Percentiles rank a stretch among this genome's conserved stretches.
phyloP scores from a whole-genome alignment of 2,329 filamentous ascomycete species.

The Fusarium xyrophilum region DNA sequence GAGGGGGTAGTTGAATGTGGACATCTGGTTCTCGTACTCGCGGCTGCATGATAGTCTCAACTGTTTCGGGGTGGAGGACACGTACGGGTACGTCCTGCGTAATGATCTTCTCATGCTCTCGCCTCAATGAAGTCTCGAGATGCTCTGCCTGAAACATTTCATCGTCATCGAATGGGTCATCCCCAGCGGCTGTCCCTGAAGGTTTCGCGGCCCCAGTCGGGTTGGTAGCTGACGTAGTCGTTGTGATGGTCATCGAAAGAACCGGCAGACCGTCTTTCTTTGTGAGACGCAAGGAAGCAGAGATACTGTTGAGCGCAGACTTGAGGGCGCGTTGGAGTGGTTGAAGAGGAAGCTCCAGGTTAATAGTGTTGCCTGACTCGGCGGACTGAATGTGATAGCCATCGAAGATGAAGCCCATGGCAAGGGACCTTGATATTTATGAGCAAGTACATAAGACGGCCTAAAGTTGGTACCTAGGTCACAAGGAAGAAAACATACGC shows the following conservation, averaged over 20 bases:
- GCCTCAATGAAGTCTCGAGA: slow-evolving; percentile 63
- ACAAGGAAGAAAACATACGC: slow-evolving; percentile 62
- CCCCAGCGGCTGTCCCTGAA: slow-evolving; percentile 37
- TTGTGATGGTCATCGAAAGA: slow-evolving; percentile 87
- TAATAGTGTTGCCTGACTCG: slow-evolving; percentile 84
- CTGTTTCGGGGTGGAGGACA: slow-evolving; percentile 80
- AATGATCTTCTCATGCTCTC: slow-evolving; percentile 87
- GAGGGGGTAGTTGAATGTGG: slow-evolving; percentile 85
- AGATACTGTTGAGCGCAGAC: slow-evolving; percentile 81
- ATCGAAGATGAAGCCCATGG: slow-evolving; percentile 86
- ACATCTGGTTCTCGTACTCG: slow-evolving; percentile 90
- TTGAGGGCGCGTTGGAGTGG: slow-evolving; percentile 90
- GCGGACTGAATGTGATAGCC: slow-evolving; percentile 86
- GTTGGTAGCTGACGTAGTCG: slow-evolving; percentile 64
- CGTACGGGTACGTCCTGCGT: slow-evolving; percentile 97
- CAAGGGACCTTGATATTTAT: slow-evolving; percentile 55
- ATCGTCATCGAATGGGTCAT: slow-evolving; percentile 52
- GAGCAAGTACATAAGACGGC: not conserved
- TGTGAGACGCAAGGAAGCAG: slow-evolving; percentile 85
- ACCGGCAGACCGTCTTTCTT: slow-evolving; percentile 90
- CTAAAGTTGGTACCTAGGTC: not conserved
- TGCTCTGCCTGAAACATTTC: slow-evolving; percentile 58
- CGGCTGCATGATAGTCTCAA: slow-evolving; percentile 95
- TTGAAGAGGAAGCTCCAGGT: slow-evolving; percentile 90
- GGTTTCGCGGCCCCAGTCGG: slow-evolving; percentile 44